Evolutionary conservation across 345 rosid genomes (phyloP), one percentile per base, ranked within the genome.

Genomic region (Sapria himalayana): DNA sequence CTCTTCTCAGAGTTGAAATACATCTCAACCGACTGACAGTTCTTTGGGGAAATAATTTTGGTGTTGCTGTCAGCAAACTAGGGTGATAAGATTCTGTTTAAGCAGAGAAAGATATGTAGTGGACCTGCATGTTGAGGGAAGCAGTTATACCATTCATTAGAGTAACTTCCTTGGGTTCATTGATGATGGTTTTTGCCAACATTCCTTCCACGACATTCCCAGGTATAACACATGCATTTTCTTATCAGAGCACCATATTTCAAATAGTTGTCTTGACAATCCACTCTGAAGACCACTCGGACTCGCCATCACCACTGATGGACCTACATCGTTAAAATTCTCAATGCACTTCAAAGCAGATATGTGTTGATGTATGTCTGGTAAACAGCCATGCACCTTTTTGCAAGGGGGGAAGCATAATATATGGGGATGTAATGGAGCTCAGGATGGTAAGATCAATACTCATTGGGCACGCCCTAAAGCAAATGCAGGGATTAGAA

Each of bases 31-130:
- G 89, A 71, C 60, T 86, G 94, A 29, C 97, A 86, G 55, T 86
- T 78, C 74, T 81, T 86, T 2, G 94, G 94, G 32, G 75, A 75
- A 49, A 81, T 55, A 19, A 86, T 73, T 57, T 60, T 86, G 47
- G 73, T 76, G 66, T 86, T 86, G 44, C 78, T 69, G 41, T 76
- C 97, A 0, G 76, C 59, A 39, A 86, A 67, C 69, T 73, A 85
- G 0, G n/a, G 92, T 71, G 11, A 62, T 51, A 16, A 86, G 92
- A 50, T 86, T 86, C 62, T 71, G 84, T 58, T 72, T 81, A 15
- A 86, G 94, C 97, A n/a, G 92, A 81, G 63, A 81, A 86, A 0
- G 97, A 78, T 25, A 86, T 75, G 56, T 81, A 78, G 64, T 86
- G 97, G 29, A 86, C 92, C 52, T 69, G 74, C 97, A 86, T 78